Conservation (phyloP, 371 early-diverging fungal species). For the Apophysomyces elegans region DNA sequence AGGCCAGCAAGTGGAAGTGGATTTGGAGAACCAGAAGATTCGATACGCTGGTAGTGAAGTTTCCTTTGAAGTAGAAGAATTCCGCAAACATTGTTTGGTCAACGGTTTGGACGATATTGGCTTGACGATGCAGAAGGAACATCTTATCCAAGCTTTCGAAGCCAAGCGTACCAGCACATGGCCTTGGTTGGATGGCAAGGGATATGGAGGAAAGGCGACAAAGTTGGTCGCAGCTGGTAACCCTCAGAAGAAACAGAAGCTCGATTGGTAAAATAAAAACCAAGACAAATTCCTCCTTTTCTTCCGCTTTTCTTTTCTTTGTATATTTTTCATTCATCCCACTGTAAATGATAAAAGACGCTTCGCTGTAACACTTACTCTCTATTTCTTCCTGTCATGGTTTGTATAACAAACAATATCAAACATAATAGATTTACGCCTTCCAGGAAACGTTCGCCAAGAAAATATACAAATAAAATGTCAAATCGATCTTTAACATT, state of each 20-base stretch:
- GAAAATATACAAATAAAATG: too few relatives aligned
- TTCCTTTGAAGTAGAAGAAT: conserved; percentile 60
- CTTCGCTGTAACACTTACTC: too few relatives aligned
- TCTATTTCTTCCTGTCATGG: too few relatives aligned
- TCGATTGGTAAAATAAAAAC: conserved; percentile 45
- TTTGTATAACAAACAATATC: too few relatives aligned
- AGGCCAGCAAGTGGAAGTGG: conserved; percentile 54
- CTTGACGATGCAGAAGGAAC: conserved; percentile 67
- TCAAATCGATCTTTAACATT: too few relatives aligned
- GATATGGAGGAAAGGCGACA: conserved; percentile 44
- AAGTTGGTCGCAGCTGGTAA: conserved; percentile 32
- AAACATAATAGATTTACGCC: too few relatives aligned
- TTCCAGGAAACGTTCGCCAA: too few relatives aligned
- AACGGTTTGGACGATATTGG: conserved; percentile 78
- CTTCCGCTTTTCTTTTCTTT: neutral
- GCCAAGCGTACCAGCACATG: conserved; percentile 47
- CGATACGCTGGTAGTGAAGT: conserved; percentile 41
- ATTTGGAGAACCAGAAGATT: conserved; percentile 58
- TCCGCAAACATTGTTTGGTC: conserved; percentile 66
- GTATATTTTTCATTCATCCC: neutral
- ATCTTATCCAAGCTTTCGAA: conserved; percentile 59
- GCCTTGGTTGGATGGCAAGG: conserved; percentile 72
- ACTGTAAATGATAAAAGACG: neutral
- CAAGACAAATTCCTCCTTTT: neutral
- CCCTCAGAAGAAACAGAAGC: conserved; percentile 39